phyloP scores from a whole-genome alignment of 768 basidiomycete genomes.

The Ephemerocybe angulata region DNA sequence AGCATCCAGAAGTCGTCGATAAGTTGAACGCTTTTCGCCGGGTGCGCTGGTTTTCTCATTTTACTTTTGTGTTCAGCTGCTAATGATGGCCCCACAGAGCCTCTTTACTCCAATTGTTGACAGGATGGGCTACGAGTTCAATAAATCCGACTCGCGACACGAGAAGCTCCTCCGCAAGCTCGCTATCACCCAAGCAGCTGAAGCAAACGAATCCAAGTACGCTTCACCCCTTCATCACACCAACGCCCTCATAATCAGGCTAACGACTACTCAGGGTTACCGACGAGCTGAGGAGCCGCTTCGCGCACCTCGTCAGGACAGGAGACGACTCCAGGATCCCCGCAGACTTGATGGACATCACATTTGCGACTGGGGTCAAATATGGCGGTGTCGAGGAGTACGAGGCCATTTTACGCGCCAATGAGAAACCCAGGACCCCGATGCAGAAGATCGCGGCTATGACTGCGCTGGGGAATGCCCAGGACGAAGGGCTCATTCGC shows the following conservation, averaged over 20 bases:
- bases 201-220: conserved; percentile 26
- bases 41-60: conserved; percentile 47
- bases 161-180: conserved; percentile 68
- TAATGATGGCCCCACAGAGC: conserved; percentile 32
- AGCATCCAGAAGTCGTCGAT: conserved; percentile 52
- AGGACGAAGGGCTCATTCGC: conserved; percentile 52
- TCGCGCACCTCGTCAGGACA: conserved; percentile 64
- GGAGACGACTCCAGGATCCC: conserved; percentile 78
- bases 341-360: conserved; percentile 65
- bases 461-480: conserved; percentile 61
- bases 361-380: conserved; percentile 57
- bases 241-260: no score
- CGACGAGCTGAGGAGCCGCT: conserved; percentile 66
- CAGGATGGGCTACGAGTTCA: conserved; percentile 74
- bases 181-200: conserved; percentile 54
- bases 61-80: not conserved
- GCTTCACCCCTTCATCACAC: no score
- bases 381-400: conserved; percentile 75
- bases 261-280: conserved; percentile 71
- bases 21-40: conserved; percentile 57
- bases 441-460: conserved; percentile 69
- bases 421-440: conserved; percentile 71
- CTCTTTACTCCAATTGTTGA: conserved; percentile 75
- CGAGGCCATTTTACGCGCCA: conserved; percentile 63
- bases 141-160: conserved; percentile 61